Evolutionary conservation across 2,329 filamentous ascomycete species (phyloP).

Genomic region (Achaetomium macrosporum): DNA sequence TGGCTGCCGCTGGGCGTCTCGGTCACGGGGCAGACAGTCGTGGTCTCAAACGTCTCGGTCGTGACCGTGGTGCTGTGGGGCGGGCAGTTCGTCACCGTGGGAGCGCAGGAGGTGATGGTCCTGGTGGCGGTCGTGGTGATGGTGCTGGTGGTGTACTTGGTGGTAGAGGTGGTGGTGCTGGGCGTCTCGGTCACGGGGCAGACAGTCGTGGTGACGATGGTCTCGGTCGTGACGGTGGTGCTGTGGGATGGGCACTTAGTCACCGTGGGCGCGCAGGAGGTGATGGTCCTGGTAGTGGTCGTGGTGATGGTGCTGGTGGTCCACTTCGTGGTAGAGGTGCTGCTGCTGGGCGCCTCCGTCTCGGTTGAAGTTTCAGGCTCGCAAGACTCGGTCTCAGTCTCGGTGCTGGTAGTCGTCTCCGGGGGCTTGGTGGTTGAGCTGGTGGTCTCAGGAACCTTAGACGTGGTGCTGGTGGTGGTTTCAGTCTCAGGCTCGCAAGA

Average conservation of each 20-base stretch:
- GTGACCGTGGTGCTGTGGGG: conserved; percentile 13
- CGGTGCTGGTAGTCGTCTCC: conserved; percentile 2
- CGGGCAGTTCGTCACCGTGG: conserved; percentile 19
- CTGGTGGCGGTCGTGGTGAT: conserved; percentile 17
- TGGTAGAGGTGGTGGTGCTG: conserved; percentile 3
- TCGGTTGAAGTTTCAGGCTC: conserved; percentile 32
- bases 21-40: conserved; percentile 24
- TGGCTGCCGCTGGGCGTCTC: conserved; percentile 3
- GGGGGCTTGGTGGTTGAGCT: background rate
- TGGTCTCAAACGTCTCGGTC: conserved; percentile 20
- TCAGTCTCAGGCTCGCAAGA: too few relatives aligned
- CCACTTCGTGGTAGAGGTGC: conserved; percentile 25
- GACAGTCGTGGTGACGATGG: conserved; percentile 22
- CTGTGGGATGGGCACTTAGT: conserved; percentile 17
- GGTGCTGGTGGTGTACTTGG: conserved; percentile 20
- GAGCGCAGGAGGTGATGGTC: conserved; percentile 22
- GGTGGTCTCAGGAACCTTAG: conserved; percentile 5
- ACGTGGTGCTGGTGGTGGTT: background rate
- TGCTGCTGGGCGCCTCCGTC: conserved; percentile 34
- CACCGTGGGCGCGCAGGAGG: conserved; percentile 18
- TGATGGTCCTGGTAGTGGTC: conserved; percentile 21
- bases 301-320: conserved; percentile 20
- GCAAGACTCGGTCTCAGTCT: conserved; percentile 1
- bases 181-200: conserved; percentile 20
- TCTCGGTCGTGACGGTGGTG: conserved; percentile 19